These are phyloP conservation scores for Aspergillus indologenus DNA, from an alignment of 495 filamentous ascomycete species.

Conservation along the genomic window DNA sequence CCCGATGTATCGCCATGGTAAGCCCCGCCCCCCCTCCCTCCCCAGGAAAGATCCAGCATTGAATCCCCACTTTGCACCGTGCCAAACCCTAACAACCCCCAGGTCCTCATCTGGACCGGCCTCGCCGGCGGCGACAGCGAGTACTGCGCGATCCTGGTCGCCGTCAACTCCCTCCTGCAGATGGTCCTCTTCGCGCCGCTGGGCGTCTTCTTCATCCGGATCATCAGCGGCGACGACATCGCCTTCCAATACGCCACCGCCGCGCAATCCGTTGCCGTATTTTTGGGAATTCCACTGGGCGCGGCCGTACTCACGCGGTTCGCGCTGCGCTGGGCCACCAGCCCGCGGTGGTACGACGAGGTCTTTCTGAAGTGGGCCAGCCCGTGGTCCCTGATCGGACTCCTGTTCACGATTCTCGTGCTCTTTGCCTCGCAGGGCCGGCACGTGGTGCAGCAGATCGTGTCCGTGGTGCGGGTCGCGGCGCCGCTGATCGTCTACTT, in stretches of 20 bases:
- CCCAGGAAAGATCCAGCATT: too few species aligned
- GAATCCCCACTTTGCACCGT: background rate
- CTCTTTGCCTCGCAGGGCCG: constrained; percentile 82
- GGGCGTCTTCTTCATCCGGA: constrained; percentile 70
- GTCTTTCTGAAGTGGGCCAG: constrained; percentile 65
- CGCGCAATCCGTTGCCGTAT: constrained; percentile 76
- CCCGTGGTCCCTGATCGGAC: constrained; percentile 77
- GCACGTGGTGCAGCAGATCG: constrained; percentile 79
- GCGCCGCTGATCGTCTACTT: constrained; percentile 84
- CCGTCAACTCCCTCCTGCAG: constrained; percentile 81
- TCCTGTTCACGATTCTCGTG: constrained; percentile 82
- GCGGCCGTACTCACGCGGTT: constrained; percentile 76
- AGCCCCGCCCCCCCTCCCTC: too few species aligned
- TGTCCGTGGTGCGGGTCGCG: constrained; percentile 76
- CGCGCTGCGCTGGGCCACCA: constrained; percentile 50
- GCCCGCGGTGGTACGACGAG: constrained; percentile 60
- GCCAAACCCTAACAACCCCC: constrained; percentile 1
- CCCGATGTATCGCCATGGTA: constrained; percentile 83
- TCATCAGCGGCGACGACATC: constrained; percentile 54
- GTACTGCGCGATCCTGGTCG: constrained; percentile 89
- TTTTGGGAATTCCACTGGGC: constrained; percentile 80
- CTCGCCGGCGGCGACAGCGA: constrained; percentile 75
- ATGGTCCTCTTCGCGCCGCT: constrained; percentile 84
- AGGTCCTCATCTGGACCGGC: constrained; percentile 76
- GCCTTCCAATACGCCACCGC: constrained; percentile 64